Conservation (phyloP, 169 alveolate genomes). For the Plasmodium sp. region DNA sequence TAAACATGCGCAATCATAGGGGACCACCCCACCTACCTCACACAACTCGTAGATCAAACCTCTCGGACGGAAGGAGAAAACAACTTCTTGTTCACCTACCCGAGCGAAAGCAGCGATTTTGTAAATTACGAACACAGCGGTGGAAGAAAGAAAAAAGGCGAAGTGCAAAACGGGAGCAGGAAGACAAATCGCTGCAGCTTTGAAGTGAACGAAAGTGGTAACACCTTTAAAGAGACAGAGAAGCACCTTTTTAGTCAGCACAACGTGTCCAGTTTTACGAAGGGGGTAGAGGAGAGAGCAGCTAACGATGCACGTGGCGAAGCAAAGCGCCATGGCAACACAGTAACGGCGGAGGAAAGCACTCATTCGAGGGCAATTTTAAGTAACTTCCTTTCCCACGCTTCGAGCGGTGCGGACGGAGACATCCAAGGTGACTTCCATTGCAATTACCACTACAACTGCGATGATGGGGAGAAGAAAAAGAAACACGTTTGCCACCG, state of each 20-base stretch:
- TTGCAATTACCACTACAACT: background rate
- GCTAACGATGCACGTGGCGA: background rate
- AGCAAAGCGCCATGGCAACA: background rate
- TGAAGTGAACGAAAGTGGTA: background rate
- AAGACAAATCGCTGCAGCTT: background rate
- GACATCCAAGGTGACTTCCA: background rate
- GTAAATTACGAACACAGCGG: background rate
- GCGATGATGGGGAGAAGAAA: background rate
- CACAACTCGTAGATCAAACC: background rate
- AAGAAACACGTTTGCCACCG: background rate
- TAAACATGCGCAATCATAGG: background rate
- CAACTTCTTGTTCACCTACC: background rate
- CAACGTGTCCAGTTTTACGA: background rate
- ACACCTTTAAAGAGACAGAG: background rate
- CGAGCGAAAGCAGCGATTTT: constrained; percentile 9
- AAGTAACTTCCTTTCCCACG: background rate
- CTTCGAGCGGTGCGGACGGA: background rate
- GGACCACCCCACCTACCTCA: background rate
- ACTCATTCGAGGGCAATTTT: background rate
- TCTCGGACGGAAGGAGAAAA: background rate
- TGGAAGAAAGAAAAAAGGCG: background rate
- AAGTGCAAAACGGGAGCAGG: background rate
- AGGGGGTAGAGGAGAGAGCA: background rate
- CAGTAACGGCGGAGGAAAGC: background rate
- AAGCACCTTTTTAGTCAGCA: background rate